These are phyloP conservation scores for Epichloe uncinata DNA, from an alignment of 2,329 filamentous ascomycete genomes.

Conservation along the genomic window DNA sequence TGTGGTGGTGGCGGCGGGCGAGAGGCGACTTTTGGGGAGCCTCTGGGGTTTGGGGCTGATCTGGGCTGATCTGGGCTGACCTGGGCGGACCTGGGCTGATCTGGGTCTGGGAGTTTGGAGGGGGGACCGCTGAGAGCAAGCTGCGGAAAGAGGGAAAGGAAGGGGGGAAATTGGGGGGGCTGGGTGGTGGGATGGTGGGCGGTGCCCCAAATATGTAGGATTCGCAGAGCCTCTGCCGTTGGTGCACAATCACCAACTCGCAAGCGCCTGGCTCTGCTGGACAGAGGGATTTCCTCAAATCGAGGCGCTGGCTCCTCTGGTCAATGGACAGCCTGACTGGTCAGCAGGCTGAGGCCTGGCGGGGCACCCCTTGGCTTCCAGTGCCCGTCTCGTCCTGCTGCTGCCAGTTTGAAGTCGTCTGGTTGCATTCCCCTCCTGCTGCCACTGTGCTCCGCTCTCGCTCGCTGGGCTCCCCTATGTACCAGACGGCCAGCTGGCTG, in stretches of 20 bases:
- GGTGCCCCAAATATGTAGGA: constrained; percentile 24
- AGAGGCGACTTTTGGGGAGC: constrained; percentile 5
- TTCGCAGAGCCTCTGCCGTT: constrained; percentile 9
- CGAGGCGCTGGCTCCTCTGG: too few species aligned
- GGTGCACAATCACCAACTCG: constrained; percentile 19
- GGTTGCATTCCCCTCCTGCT: too few species aligned
- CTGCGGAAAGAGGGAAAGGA: too few species aligned
- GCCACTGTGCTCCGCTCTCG: too few species aligned
- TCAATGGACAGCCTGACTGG: too few species aligned
- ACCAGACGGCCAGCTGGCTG: too few species aligned
- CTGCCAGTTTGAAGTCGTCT: too few species aligned
- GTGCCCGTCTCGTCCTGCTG: too few species aligned
- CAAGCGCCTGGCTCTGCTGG: background rate
- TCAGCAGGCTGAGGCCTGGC: too few species aligned
- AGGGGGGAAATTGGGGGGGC: constrained; percentile 13
- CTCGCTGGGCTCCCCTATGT: too few species aligned
- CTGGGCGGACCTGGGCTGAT: background rate
- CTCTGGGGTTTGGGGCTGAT: background rate
- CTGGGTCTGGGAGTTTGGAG: background rate
- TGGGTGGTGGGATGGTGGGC: constrained; percentile 17
- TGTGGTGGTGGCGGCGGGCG: background rate
- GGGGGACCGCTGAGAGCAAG: background rate
- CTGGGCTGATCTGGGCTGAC: background rate
- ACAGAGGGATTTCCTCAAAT: too few species aligned
- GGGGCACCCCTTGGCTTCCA: too few species aligned